Base-by-base conservation (phyloP, 352 stramenopile species). In the Plasmopara muralis region DNA sequence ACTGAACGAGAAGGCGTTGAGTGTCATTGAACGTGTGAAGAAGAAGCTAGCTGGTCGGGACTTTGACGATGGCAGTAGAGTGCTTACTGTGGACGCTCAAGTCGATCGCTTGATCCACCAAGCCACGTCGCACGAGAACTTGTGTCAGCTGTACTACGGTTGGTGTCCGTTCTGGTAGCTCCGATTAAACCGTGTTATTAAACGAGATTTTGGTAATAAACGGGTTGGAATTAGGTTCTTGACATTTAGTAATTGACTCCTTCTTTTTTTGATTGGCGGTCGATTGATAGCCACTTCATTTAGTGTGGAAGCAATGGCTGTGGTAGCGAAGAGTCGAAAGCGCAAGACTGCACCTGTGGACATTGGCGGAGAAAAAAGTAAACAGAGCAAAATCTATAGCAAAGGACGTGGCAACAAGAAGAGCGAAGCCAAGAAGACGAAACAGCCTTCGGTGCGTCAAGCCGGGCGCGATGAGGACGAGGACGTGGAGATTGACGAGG, bases 11-110 rank as follows among this genome's bases (percentile, higher is more conserved):
- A 92, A 93, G 62, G 95, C 95, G 14, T 66, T 98, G 34, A 96
- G 94, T 52, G 96, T 99, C 44, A 95, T 99, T 46, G 78, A 94
- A 34, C 88, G 97, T 31, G 95, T 99, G n/a, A 97, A 99, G 70
- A 97, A 99, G 66, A 99, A 99, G 64, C 78, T 99, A 28, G 96
- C 87, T 2, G 97, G 97, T 9, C 95, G 94, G 5, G 97, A 99
- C 65, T 99, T 99, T 66, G 82, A 93, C 55, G 71, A 92, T 50
- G 83, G 80, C 48, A 65, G 69, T n/a, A 82, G 85, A 41, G 70
- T 89, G 43, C 72, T 94, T 13, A 87, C 64, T 4, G 82, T 94
- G 33, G 74, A 89, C 31, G 80, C 79, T 15, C 97, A 99, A 74
- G 97, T 99, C 0, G 94, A 99, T 62, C 83, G 93, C 3, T 82